Conservation (phyloP, 306 rosid species). For the Canavalia gladiata region DNA sequence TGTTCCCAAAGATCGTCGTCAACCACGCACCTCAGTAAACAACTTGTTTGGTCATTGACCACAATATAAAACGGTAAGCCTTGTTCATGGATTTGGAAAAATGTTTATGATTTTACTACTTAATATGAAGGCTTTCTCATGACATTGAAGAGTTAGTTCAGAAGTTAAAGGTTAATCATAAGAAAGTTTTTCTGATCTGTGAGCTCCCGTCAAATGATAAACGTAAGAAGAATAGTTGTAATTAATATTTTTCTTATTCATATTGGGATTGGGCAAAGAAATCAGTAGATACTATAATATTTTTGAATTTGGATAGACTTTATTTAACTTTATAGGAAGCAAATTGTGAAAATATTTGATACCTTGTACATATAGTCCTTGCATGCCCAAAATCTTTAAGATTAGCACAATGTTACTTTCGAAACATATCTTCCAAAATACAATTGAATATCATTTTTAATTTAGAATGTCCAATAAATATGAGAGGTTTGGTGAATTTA, state of each 20-base stretch:
- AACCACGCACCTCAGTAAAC: slow-evolving; percentile 34
- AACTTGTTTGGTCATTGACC: slow-evolving; percentile 12
- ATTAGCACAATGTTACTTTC: slow-evolving; percentile 2
- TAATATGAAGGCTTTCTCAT: slow-evolving; percentile 78
- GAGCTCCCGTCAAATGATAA: slow-evolving; percentile 96
- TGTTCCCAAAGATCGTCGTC: slow-evolving; percentile 33
- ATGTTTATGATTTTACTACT: slow-evolving; percentile 35
- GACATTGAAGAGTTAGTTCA: slow-evolving; percentile 82
- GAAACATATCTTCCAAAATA: slow-evolving; percentile 22
- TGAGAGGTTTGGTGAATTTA: slow-evolving; percentile 3
- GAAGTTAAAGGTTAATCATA: slow-evolving; percentile 71
- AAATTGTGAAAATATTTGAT: slow-evolving; percentile 4
- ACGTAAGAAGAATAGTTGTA: slow-evolving; percentile 61
- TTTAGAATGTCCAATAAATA: slow-evolving; percentile 20
- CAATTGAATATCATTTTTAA: not conserved
- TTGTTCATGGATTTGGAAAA: slow-evolving; percentile 18
- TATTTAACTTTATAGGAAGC: slow-evolving; percentile 2
- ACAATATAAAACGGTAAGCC: slow-evolving; percentile 16
- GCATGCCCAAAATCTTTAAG: slow-evolving; percentile 2
- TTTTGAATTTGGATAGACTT: slow-evolving; percentile 10
- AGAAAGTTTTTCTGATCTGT: slow-evolving; percentile 77
- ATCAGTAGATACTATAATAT: slow-evolving; percentile 4
- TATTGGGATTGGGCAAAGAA: slow-evolving; percentile 25
- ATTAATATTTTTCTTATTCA: slow-evolving; percentile 35
- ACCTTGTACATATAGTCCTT: slow-evolving; percentile 16